phyloP scores from a whole-genome alignment of 441 rosid genomes.

The Daphne laureola region DNA sequence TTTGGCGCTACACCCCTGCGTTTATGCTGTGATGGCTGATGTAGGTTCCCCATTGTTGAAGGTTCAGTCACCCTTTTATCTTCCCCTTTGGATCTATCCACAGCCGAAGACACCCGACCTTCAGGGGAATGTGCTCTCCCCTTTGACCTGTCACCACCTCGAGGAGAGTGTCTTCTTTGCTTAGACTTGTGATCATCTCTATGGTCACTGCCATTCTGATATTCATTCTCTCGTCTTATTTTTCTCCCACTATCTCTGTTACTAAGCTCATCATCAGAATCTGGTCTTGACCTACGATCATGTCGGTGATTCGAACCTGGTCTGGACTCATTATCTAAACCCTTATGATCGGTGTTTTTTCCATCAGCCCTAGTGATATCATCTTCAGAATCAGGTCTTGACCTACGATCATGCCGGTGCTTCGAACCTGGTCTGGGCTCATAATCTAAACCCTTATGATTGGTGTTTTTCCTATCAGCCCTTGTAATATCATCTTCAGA shows the following conservation, averaged over 20 bases:
- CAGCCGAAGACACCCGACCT: slow-evolving; percentile 16
- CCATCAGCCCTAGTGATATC: slow-evolving; percentile 18
- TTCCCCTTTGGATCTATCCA: slow-evolving; percentile 20
- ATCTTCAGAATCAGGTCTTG: slow-evolving; percentile 18
- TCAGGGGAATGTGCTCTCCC: slow-evolving; percentile 24
- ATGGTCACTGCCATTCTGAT: slow-evolving; percentile 27
- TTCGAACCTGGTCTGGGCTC: slow-evolving; percentile 2
- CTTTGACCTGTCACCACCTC: slow-evolving; percentile 20
- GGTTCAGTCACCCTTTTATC: slow-evolving; percentile 18
- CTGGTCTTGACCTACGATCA: slow-evolving; percentile 20
- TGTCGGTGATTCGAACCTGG: slow-evolving; percentile 5
- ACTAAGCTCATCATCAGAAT: slow-evolving; percentile 31
- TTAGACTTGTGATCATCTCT: slow-evolving; percentile 30
- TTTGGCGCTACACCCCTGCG: slow-evolving; percentile 35
- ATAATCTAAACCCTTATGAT: slow-evolving; percentile 20
- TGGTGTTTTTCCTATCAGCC: slow-evolving; percentile 19
- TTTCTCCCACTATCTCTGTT: slow-evolving; percentile 28
- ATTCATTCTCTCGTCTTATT: slow-evolving; percentile 18
- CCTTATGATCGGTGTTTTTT: slow-evolving; percentile 18
- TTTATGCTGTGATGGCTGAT: slow-evolving; percentile 21
- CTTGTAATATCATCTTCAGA: too few relatives aligned
- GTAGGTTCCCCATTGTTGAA: slow-evolving; percentile 8
- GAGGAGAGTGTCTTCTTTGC: slow-evolving; percentile 24
- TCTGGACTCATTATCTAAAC: slow-evolving; percentile 18
- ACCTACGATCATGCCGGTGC: slow-evolving; percentile 10